A percentile compares a stretch with the other conserved stretches of the same genome.
Evolutionary conservation across 192 early-diverging fungal genomes (phyloP).

Genomic region (Diversispora epigaea): DNA sequence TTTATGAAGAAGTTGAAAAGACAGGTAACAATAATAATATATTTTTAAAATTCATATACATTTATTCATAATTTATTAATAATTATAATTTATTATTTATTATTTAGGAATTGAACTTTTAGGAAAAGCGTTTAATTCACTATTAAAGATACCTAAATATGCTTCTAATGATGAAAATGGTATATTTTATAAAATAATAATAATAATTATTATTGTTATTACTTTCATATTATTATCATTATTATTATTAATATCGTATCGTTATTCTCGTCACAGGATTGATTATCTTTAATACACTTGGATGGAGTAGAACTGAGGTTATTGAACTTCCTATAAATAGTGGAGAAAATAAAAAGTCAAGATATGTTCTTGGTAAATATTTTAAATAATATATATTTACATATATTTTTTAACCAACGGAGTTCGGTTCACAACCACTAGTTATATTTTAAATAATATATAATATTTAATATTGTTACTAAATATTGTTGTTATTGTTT

Average conservation of each 20-base stretch:
- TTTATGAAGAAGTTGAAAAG: conserved; percentile 44
- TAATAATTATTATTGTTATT: background rate
- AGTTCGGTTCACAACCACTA: background rate
- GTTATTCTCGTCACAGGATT: conserved; percentile 36
- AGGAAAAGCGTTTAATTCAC: conserved; percentile 43
- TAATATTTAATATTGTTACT: no score
- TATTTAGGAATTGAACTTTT: conserved; percentile 42
- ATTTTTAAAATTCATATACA: background rate
- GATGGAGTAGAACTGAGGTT: conserved; percentile 70
- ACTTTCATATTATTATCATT: background rate
- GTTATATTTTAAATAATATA: no score
- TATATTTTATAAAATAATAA: background rate
- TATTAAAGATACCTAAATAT: conserved; percentile 35
- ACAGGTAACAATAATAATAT: conserved; percentile 2
- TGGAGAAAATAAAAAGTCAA: conserved; percentile 39
- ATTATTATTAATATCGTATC: background rate
- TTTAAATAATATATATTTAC: background rate
- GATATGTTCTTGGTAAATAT: conserved; percentile 45
- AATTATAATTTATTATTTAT: background rate
- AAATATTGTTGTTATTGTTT: no score
- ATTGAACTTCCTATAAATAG: conserved; percentile 57
- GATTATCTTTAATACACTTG: conserved; percentile 64
- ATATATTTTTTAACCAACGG: background rate
- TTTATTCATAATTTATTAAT: background rate
- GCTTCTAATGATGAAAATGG: conserved; percentile 13